phyloP scores from a whole-genome alignment of 1,139 yeast genomes.

The Debaryomycetaceae sp. region DNA sequence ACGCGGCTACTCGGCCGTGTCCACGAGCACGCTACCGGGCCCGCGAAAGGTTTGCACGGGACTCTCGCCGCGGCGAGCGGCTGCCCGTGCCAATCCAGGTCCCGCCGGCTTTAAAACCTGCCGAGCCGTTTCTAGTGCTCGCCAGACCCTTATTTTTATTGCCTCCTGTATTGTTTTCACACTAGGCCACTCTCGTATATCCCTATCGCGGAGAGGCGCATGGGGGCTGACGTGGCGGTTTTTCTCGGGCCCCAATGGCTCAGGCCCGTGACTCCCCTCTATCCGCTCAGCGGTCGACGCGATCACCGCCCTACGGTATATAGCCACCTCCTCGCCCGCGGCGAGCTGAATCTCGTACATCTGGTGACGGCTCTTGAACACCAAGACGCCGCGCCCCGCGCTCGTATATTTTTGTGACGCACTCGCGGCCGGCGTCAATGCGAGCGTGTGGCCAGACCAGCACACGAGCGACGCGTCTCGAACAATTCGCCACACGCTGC shows the following conservation, averaged over 20 bases:
- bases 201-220: background rate
- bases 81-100: no score
- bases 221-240: background rate
- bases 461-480: slow-evolving; percentile 8
- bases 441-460: slow-evolving; percentile 12
- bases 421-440: slow-evolving; percentile 4
- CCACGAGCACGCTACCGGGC: no score
- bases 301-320: slow-evolving; percentile 7
- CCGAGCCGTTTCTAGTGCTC: no score
- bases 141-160: no score
- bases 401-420: slow-evolving; percentile 4
- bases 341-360: slow-evolving; percentile 7
- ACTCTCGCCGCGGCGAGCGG: no score
- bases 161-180: no score
- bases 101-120: no score
- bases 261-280: background rate
- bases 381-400: slow-evolving; percentile 10
- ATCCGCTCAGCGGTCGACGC: slow-evolving; percentile 7
- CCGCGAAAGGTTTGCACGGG: no score
- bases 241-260: background rate
- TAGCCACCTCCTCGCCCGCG: slow-evolving; percentile 7
- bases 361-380: slow-evolving; percentile 8
- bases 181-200: no score
- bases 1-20: no score
- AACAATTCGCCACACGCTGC: slow-evolving; percentile 9